Conservation (phyloP, 1,284 basidiomycete genomes). For the Malassezia vespertilionis region DNA sequence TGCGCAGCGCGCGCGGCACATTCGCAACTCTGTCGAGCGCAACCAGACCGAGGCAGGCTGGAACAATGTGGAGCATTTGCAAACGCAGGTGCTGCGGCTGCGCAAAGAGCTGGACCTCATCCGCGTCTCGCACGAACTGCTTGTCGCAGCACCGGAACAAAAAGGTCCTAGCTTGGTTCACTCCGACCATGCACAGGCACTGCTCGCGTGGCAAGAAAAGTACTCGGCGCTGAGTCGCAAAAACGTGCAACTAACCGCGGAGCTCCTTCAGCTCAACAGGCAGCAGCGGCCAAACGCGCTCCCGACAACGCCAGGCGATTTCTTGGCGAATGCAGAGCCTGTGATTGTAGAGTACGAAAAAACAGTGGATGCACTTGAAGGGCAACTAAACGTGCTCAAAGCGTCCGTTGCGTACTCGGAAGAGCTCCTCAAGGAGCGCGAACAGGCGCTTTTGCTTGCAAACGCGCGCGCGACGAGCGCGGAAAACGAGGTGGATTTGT, state of each 20-base stretch:
- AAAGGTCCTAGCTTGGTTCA: background rate
- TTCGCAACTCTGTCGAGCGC: constrained; percentile 84
- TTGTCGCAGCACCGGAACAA: background rate
- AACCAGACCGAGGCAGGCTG: constrained; percentile 94
- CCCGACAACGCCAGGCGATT: constrained; percentile 63
- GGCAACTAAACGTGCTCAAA: constrained; percentile 76
- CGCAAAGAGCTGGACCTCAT: constrained; percentile 66
- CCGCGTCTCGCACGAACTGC: constrained; percentile 30
- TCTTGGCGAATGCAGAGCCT: constrained; percentile 90
- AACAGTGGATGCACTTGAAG: constrained; percentile 87
- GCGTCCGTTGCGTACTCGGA: constrained; percentile 80
- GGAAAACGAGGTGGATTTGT: constrained; percentile 1
- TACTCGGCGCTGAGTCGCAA: constrained; percentile 73
- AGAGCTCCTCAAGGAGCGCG: constrained; percentile 79
- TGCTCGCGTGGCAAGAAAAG: constrained; percentile 65
- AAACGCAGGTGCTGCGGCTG: constrained; percentile 53
- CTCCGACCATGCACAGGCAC: constrained; percentile 52
- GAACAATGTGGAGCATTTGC: constrained; percentile 95
- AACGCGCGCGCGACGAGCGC: background rate
- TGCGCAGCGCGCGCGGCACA: constrained; percentile 90
- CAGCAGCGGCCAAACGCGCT: constrained; percentile 42
- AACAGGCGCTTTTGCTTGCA: constrained; percentile 58
- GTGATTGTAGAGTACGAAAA: constrained; percentile 94
- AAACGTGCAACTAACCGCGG: constrained; percentile 72
- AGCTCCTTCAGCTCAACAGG: constrained; percentile 56